Evolutionary conservation across 1,284 basidiomycete species (phyloP).

Genomic region (Heterobasidion irregulare): DNA sequence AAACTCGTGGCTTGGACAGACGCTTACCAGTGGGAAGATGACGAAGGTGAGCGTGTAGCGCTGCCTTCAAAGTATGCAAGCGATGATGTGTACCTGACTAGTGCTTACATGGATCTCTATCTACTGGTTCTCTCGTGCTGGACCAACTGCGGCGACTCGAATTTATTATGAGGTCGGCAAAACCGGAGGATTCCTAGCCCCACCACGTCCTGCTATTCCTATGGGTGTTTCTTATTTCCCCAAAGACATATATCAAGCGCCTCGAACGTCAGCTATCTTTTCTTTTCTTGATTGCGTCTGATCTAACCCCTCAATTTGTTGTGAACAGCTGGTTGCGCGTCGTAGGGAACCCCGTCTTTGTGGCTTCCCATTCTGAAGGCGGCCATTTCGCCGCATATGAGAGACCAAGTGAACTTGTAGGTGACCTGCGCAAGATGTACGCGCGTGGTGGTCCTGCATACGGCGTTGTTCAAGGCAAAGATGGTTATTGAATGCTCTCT

Average conservation of each 20-base stretch:
- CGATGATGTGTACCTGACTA: constrained; percentile 6
- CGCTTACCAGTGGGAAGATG: constrained; percentile 40
- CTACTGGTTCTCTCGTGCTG: constrained; percentile 29
- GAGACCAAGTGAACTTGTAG: constrained; percentile 13
- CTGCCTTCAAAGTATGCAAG: background rate
- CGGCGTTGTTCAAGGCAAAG: constrained; percentile 6
- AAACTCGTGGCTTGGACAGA: constrained; percentile 47
- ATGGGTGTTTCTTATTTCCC: constrained; percentile 25
- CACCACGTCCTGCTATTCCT: constrained; percentile 15
- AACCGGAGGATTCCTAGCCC: background rate
- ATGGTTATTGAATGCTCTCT: constrained; percentile 6
- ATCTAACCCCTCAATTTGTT: background rate
- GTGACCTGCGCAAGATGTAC: constrained; percentile 17
- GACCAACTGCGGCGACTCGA: constrained; percentile 27
- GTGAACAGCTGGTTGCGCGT: constrained; percentile 10
- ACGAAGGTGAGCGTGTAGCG: constrained; percentile 27
- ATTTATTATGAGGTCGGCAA: constrained; percentile 27
- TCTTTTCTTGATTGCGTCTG: background rate
- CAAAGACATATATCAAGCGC: constrained; percentile 18
- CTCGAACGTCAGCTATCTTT: constrained; percentile 16
- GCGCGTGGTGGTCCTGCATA: constrained; percentile 8
- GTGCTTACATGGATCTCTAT: constrained; percentile 32
- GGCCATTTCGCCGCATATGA: constrained; percentile 21
- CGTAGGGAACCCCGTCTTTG: constrained; percentile 15
- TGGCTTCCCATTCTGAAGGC: constrained; percentile 13